Evolutionary conservation across 257 asterid species (phyloP).

Genomic region (Solanum sejunctum): DNA sequence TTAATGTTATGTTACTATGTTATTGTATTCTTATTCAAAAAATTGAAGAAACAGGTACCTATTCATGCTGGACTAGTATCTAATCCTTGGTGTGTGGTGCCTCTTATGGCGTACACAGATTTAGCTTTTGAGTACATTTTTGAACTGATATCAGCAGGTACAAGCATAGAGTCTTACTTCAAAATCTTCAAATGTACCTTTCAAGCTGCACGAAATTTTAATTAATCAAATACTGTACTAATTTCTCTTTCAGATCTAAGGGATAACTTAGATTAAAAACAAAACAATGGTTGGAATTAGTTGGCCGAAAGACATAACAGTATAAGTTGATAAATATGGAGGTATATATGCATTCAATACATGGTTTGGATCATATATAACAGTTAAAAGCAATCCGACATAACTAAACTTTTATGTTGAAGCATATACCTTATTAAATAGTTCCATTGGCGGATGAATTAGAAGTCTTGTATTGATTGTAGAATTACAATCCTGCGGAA

Average conservation of each 20-base stretch:
- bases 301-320: not conserved
- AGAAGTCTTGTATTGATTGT: constrained; percentile 9
- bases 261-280: constrained; percentile 36
- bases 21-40: not conserved
- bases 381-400: not conserved
- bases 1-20: not conserved
- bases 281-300: not conserved
- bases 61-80: constrained; percentile 18
- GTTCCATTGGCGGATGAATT: constrained; percentile 35
- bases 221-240: constrained; percentile 7
- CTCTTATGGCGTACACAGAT: constrained; percentile 33
- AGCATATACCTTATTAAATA: constrained; percentile 45
- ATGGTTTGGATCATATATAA: not conserved
- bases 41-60: constrained; percentile 20
- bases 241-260: constrained; percentile 27
- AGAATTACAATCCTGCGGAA: constrained; percentile 26
- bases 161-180: not conserved
- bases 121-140: constrained; percentile 35
- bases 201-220: constrained; percentile 9
- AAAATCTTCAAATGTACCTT: constrained; percentile 24
- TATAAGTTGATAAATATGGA: not conserved
- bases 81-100: constrained; percentile 15
- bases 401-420: not conserved
- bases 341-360: not conserved
- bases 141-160: constrained; percentile 3